Evolutionary conservation across 352 stramenopile species (phyloP), one percentile per base, ranked within the genome.

Genomic region (Phytophthora nicotianae): DNA sequence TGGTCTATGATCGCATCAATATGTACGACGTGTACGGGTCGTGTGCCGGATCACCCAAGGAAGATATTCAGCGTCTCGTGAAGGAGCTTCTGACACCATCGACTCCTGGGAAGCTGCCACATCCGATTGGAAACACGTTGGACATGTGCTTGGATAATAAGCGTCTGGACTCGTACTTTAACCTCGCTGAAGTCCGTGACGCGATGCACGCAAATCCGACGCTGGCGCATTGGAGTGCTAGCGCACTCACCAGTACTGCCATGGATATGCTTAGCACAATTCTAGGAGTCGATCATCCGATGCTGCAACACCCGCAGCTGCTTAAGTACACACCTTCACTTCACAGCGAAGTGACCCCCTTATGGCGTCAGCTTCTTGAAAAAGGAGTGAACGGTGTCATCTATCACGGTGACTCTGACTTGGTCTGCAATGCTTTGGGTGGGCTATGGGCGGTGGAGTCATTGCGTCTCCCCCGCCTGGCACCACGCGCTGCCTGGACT

Each of bases 341-440:
- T 6, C 71, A 81, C 17, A 14, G 23, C 9, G 62, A 81, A 27
- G 79, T 91, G 55, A 86, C 69, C 21, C 78, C 78, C 3, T 68
- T 90, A 35, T 91, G 83, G 83, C 72, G 66, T 45, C 74, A 77
- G 23, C 29, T 89, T 57, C 67, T 88, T n/a, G 74, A 55, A 7
- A 56, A 75, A 6, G 71, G 64, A 48, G 64, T 89, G 10, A 35
- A 71, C 26, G 82, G 74, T 10, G 75, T 91, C 13, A 91, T 91
- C 54, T 91, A 91, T 57, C 79, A 89, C 60, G 83, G 83, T n/a
- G 83, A 91, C 49, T 68, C 71, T 29, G 83, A 91, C 69, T 79
- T 89, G 52, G 64, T 85, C 9, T 89, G 80, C 54, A 81, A 91
- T 62, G 80, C 86, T 53, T 70, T 91, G 46, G 74, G 80, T 45